Evolutionary conservation across 345 rosid genomes (phyloP).

Genomic region (Corchorus olitorius): DNA sequence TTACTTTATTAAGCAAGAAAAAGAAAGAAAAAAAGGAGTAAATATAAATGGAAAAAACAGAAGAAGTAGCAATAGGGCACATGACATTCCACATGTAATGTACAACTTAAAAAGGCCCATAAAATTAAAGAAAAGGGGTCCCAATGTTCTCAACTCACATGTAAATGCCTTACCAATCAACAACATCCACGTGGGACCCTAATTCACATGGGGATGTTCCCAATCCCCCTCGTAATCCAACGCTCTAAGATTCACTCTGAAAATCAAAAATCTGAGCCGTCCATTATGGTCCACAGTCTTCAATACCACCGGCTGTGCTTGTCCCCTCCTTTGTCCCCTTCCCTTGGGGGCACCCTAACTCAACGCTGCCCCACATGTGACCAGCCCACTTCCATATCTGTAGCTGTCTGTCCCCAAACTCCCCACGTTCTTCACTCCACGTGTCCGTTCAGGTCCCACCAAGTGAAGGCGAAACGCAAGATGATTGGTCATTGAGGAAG

Average conservation of each 20-base stretch:
- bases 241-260: conserved; percentile 18
- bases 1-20: too few relatives aligned
- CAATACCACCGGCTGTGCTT: conserved; percentile 34
- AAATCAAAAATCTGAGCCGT: conserved; percentile 30
- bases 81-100: conserved; percentile 29
- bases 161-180: conserved; percentile 29
- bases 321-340: conserved; percentile 55
- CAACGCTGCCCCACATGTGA: conserved; percentile 40
- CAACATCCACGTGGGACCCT: conserved; percentile 36
- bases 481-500: conserved; percentile 9
- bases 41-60: neutral
- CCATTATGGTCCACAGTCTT: conserved; percentile 35
- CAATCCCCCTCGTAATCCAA: conserved; percentile 32
- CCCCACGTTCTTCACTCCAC: conserved; percentile 28
- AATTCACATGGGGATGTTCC: conserved; percentile 41
- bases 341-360: conserved; percentile 25
- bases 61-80: conserved; percentile 8
- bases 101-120: neutral
- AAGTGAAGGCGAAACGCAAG: neutral
- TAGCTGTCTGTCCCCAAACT: conserved; percentile 30
- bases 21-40: neutral
- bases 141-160: conserved; percentile 26
- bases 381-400: conserved; percentile 39
- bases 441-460: neutral
- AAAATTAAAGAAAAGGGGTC: conserved; percentile 20